These are phyloP conservation scores for Aspergillus aculeatus DNA, from an alignment of 2,329 filamentous ascomycete genomes.

Conservation along the genomic window DNA sequence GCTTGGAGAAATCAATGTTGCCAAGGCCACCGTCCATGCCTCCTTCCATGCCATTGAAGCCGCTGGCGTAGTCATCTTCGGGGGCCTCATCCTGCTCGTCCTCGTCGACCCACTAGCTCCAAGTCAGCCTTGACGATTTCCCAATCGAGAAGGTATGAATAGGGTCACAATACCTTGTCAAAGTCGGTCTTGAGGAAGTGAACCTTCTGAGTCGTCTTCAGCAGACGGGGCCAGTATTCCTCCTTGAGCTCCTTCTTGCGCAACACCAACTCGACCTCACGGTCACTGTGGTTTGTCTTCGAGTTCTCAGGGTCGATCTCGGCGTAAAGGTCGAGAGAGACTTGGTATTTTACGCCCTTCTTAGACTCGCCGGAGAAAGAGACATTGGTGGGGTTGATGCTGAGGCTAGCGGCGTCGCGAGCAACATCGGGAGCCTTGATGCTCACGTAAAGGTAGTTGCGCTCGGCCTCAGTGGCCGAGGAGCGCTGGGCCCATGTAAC, in stretches of 20 bases:
- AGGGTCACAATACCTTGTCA: slow-evolving; percentile 67
- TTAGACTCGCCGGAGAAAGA: slow-evolving; percentile 81
- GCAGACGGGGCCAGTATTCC: slow-evolving; percentile 91
- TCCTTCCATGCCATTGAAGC: slow-evolving; percentile 51
- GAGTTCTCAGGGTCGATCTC: slow-evolving; percentile 84
- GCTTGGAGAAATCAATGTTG: slow-evolving; percentile 92
- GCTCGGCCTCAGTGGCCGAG: slow-evolving; percentile 70
- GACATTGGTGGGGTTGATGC: slow-evolving; percentile 74
- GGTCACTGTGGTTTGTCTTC: slow-evolving; percentile 83
- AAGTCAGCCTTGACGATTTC: slow-evolving; percentile 14
- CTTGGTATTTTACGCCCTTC: slow-evolving; percentile 82
- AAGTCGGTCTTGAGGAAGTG: slow-evolving; percentile 99
- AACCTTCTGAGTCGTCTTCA: slow-evolving; percentile 84
- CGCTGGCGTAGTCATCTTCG: slow-evolving; percentile 68
- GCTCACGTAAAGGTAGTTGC: slow-evolving; percentile 94
- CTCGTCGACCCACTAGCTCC: slow-evolving; percentile 83
- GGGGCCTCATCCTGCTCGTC: slow-evolving; percentile 92
- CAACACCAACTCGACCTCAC: slow-evolving; percentile 86
- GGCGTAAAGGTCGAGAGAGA: slow-evolving; percentile 82
- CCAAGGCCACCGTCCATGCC: slow-evolving; percentile 69
- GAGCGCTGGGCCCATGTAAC: slow-evolving; percentile 99
- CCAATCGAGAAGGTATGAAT: neutral
- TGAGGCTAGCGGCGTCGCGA: slow-evolving; percentile 72
- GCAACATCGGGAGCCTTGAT: slow-evolving; percentile 85
- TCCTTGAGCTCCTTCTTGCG: slow-evolving; percentile 95